Evolutionary conservation across 805 yeast genomes (phyloP).

Genomic region (Barnettozyma salicaria): DNA sequence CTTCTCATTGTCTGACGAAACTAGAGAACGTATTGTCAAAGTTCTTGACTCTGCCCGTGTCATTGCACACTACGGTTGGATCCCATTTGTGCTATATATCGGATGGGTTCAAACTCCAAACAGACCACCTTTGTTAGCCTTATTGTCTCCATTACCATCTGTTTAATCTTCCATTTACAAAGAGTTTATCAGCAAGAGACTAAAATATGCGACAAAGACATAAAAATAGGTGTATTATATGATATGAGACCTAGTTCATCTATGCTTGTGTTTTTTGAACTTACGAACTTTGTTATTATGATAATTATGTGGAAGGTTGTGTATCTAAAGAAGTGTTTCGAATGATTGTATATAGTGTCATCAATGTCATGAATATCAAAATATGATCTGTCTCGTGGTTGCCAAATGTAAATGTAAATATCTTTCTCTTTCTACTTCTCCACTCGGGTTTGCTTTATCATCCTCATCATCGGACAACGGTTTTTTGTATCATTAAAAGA

Average conservation of each 20-base stretch:
- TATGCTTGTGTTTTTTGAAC: too few relatives aligned
- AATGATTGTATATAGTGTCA: constrained; percentile 1
- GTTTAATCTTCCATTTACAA: constrained; percentile 45
- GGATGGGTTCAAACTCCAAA: constrained; percentile 81
- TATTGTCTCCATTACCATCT: constrained; percentile 76
- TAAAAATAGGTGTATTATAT: too few relatives aligned
- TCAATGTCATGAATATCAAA: constrained; percentile 2
- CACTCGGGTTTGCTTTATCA: too few relatives aligned
- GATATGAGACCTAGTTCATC: too few relatives aligned
- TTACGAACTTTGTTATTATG: too few relatives aligned
- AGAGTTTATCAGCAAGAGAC: not conserved
- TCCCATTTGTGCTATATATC: constrained; percentile 88
- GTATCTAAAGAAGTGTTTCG: not conserved
- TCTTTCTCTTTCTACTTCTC: too few relatives aligned
- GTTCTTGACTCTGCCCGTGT: constrained; percentile 79
- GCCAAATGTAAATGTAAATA: too few relatives aligned
- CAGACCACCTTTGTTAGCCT: constrained; percentile 73
- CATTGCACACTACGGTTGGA: constrained; percentile 93
- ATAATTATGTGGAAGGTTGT: not conserved
- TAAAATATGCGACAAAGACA: not conserved
- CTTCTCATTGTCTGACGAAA: constrained; percentile 40
- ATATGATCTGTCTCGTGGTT: too few relatives aligned
- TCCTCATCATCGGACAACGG: too few relatives aligned
- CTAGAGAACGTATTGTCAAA: constrained; percentile 77
- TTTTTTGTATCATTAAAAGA: too few relatives aligned